Evolutionary conservation across 2,329 filamentous ascomycete species (phyloP), one percentile per base, ranked within the genome.

Genomic region (Pseudopyricularia cyperi): DNA sequence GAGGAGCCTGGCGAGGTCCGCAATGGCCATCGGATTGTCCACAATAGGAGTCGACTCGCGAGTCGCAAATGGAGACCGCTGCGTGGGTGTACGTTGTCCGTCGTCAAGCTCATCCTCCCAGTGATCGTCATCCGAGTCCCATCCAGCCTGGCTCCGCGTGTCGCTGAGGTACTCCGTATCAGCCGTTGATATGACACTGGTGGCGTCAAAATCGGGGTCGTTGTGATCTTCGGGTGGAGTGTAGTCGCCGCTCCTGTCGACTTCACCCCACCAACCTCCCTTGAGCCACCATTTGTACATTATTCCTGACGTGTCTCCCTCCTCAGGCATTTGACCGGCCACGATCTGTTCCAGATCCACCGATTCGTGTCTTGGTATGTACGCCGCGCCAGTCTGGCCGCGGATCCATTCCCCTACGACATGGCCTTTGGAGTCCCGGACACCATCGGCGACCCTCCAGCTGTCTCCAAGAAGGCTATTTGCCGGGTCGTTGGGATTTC

Each of bases 271-370:
- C 70, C 87, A 87, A 7, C 87, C 89, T 19, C 88, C 89, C 52
- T 75, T 73, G 51, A 85, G 81, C 86, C 89, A 97, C 79, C 90
- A 93, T 30, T 74, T 73, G 64, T 96, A 97, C 2, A 96, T 70
- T 54, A 81, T 83, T 2, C 76, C 74, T 57, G 91, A 85, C 2
- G 96, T 71, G 37, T 79, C 77, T 28, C 77, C 76, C 58, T 93
- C 86, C 39, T 81, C 70, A 7, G 71, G 57, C 28, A 42, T 17
- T 19, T 39, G 48, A 15, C 33, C 49, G 9, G 33, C 5, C 6
- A 50, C 28, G 8, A 48, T 32, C 64, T 71, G 53, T 66, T 96
- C 91, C 2, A 96, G 8, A 53, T 52, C 53, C 15, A 89, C 79
- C 34, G 82, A 73, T 33, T 83, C 76, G 55, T 79, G 73, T 19